phyloP scores from a whole-genome alignment of 805 yeast species.

The Hanseniaspora singularis region DNA sequence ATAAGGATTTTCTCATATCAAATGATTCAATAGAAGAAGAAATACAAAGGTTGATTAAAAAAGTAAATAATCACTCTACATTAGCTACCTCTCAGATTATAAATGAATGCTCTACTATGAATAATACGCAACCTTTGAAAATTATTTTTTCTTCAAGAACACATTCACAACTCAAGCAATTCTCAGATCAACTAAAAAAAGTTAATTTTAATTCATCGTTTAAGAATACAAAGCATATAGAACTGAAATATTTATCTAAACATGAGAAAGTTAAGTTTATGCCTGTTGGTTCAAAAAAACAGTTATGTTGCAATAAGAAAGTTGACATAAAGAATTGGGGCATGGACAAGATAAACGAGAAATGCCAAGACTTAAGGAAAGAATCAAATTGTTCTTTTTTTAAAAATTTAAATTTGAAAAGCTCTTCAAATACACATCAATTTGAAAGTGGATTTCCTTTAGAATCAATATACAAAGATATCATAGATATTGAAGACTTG shows the following conservation, averaged over 20 bases:
- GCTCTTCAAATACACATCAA: slow-evolving; percentile 31
- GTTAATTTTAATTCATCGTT: slow-evolving; percentile 56
- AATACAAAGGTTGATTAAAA: slow-evolving; percentile 33
- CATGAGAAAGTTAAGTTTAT: slow-evolving; percentile 51
- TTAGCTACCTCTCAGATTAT: slow-evolving; percentile 13
- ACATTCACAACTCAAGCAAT: slow-evolving; percentile 77
- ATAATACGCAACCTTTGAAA: slow-evolving; percentile 30
- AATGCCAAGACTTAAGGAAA: slow-evolving; percentile 57
- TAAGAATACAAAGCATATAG: slow-evolving; percentile 19
- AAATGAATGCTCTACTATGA: background rate
- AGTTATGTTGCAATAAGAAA: slow-evolving; percentile 62
- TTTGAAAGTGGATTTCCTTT: slow-evolving; percentile 19
- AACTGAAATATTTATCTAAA: slow-evolving; percentile 16
- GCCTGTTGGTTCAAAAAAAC: slow-evolving; percentile 75
- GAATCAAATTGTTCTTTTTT: slow-evolving; percentile 24
- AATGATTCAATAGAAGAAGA: slow-evolving; percentile 25
- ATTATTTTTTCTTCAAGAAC: slow-evolving; percentile 75
- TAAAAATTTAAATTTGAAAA: background rate
- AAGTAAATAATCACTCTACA: slow-evolving; percentile 17
- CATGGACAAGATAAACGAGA: slow-evolving; percentile 56
- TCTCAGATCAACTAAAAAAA: slow-evolving; percentile 55
- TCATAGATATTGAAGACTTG: slow-evolving; percentile 74
- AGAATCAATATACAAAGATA: slow-evolving; percentile 39
- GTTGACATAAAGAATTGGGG: slow-evolving; percentile 38
- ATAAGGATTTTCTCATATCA: slow-evolving; percentile 28